Evolutionary conservation across 2,329 filamentous ascomycete species (phyloP).

Genomic region (Nakataea oryzae): DNA sequence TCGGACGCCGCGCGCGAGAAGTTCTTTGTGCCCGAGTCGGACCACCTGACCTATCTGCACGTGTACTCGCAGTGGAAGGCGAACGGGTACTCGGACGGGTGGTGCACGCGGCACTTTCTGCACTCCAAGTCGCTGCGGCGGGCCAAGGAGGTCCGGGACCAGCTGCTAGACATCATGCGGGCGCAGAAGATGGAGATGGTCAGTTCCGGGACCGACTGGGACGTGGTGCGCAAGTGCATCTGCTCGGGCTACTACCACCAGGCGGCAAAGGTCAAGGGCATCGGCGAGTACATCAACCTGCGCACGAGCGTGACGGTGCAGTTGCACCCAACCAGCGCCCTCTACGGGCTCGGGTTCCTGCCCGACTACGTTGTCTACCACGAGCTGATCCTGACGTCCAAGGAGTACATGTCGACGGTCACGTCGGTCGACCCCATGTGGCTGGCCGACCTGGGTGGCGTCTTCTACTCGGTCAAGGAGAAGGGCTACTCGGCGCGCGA

Average conservation of each 20-base stretch:
- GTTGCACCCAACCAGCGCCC: constrained; percentile 83
- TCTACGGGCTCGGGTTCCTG: constrained; percentile 87
- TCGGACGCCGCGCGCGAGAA: constrained; percentile 92
- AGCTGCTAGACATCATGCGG: constrained; percentile 87
- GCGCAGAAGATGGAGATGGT: constrained; percentile 82
- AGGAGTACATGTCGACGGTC: constrained; percentile 97
- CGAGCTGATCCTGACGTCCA: constrained; percentile 90
- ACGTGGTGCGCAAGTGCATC: constrained; percentile 89
- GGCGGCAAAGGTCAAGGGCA: constrained; percentile 88
- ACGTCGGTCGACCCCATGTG: constrained; percentile 94
- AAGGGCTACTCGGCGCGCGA: constrained; percentile 88
- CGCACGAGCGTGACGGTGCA: constrained; percentile 90
- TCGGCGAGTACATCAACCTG: constrained; percentile 95
- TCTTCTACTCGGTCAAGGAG: constrained; percentile 96
- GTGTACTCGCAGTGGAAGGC: constrained; percentile 93
- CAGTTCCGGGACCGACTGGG: constrained; percentile 94
- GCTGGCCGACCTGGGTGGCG: constrained; percentile 90
- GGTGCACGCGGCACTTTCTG: constrained; percentile 89
- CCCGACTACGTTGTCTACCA: constrained; percentile 98
- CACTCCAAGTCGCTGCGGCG: constrained; percentile 89
- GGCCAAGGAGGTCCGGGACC: constrained; percentile 88
- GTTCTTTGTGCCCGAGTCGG: constrained; percentile 96
- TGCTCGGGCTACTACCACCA: constrained; percentile 98
- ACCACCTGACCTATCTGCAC: constrained; percentile 90
- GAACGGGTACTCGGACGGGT: constrained; percentile 80